Evolutionary conservation across 192 early-diverging fungal species (phyloP).

Genomic region (Backusella psychrophila): DNA sequence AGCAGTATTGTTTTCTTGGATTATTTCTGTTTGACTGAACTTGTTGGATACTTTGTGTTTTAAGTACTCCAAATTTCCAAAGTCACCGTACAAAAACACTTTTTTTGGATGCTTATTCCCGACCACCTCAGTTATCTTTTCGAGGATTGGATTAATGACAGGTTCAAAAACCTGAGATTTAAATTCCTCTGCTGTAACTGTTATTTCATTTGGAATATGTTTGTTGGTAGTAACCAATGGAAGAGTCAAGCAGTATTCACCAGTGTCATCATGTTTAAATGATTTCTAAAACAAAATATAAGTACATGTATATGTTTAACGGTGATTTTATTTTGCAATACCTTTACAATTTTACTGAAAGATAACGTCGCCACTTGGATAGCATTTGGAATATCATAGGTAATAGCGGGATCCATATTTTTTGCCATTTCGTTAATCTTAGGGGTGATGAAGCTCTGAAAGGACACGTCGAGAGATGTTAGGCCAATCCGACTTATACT

Average conservation of each 20-base stretch:
- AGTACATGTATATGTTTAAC: slow-evolving; percentile 46
- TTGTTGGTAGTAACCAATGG: not conserved
- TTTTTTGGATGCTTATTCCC: not conserved
- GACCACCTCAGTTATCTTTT: not conserved
- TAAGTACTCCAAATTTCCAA: not conserved
- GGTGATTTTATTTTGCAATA: slow-evolving; percentile 36
- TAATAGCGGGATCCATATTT: slow-evolving; percentile 22
- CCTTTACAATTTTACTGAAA: slow-evolving; percentile 44
- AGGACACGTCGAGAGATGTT: not conserved
- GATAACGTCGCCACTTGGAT: slow-evolving; percentile 23
- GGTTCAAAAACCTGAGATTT: slow-evolving; percentile 54
- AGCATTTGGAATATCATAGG: not conserved
- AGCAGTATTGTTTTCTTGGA: not conserved
- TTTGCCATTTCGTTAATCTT: slow-evolving; percentile 38
- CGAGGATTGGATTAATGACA: slow-evolving; percentile 28
- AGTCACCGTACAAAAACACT: not conserved
- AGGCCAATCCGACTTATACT: not conserved
- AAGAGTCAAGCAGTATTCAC: slow-evolving; percentile 39
- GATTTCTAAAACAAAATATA: slow-evolving; percentile 45
- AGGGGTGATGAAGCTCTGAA: slow-evolving; percentile 17
- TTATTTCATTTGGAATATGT: not conserved
- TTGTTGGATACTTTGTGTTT: not conserved
- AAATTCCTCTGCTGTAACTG: slow-evolving; percentile 36
- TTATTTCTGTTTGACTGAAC: not conserved
- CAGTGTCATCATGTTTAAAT: slow-evolving; percentile 45